Conservation (phyloP, 306 rosid genomes). For the Prunus armeniaca region DNA sequence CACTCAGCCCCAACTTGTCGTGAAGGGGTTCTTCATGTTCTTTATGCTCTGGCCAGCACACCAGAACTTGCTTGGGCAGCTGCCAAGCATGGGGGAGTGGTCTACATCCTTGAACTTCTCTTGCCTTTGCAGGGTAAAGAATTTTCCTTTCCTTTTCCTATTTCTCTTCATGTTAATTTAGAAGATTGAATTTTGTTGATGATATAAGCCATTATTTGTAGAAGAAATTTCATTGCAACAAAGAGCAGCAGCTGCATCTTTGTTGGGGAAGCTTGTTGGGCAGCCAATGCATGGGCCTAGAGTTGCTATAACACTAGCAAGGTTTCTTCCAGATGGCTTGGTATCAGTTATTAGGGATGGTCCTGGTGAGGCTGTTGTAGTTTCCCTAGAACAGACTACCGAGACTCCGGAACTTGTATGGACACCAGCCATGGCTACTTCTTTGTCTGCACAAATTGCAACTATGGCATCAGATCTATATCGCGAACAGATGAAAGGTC, state of each 20-base stretch:
- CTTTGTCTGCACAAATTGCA: conserved; percentile 89
- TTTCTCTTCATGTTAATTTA: conserved; percentile 1
- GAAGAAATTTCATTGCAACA: conserved; percentile 93
- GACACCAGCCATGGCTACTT: conserved; percentile 99
- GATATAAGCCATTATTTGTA: conserved; percentile 35
- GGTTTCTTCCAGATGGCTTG: conserved; percentile 97
- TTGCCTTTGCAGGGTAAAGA: conserved; percentile 85
- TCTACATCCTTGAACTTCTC: conserved; percentile 91
- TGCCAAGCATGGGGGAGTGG: conserved; percentile 99
- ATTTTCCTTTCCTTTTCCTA: conserved; percentile 9
- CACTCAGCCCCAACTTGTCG: conserved; percentile 92
- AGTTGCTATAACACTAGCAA: conserved; percentile 87
- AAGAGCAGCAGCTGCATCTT: conserved; percentile 94
- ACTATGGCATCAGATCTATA: conserved; percentile 88
- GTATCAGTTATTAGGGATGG: conserved; percentile 96
- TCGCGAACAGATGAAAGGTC: conserved; percentile 93
- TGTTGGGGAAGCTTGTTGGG: conserved; percentile 93
- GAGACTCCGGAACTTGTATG: conserved; percentile 99
- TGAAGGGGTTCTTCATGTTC: conserved; percentile 98
- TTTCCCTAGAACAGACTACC: conserved; percentile 83
- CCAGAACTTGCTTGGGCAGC: conserved; percentile 98
- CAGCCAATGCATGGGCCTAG: conserved; percentile 99
- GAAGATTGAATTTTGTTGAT: conserved; percentile 19
- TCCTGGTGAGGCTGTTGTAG: conserved; percentile 96
- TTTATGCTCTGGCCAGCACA: conserved; percentile 96